These are phyloP conservation scores for Acanthamoeba castellanii DNA, from an alignment of 208 protist species.

Conservation along the genomic window DNA sequence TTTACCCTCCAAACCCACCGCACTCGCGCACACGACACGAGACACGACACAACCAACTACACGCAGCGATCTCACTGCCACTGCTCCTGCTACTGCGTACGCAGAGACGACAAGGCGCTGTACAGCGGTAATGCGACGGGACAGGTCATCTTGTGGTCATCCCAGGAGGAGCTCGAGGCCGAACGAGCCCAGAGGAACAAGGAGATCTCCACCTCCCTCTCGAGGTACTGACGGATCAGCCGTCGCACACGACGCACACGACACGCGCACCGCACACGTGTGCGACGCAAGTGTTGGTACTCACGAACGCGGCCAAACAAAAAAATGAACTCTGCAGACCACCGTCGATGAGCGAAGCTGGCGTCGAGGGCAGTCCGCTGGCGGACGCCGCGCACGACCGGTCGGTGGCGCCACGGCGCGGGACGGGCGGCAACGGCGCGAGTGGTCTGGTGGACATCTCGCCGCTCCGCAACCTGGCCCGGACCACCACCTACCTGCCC, in stretches of 20 bases:
- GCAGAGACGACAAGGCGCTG: slow-evolving; percentile 52
- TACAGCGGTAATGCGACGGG: slow-evolving; percentile 66
- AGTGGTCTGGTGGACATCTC: neutral
- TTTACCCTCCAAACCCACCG: neutral
- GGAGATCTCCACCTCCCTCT: slow-evolving; percentile 25
- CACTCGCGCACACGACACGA: too few relatives aligned
- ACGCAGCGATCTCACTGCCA: neutral
- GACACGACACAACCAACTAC: too few relatives aligned
- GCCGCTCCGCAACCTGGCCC: slow-evolving; percentile 43
- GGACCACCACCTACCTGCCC: slow-evolving; percentile 28
- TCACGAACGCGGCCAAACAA: neutral
- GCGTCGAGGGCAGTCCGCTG: neutral
- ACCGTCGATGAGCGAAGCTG: neutral
- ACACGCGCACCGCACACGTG: neutral
- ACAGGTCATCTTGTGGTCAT: slow-evolving; percentile 42
- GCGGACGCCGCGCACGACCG: neutral
- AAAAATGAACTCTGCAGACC: neutral
- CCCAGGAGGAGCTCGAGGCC: slow-evolving; percentile 46
- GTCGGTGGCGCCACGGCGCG: neutral
- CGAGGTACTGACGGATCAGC: neutral
- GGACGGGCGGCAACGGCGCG: neutral
- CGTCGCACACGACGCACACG: neutral
- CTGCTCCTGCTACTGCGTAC: neutral
- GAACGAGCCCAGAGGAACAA: slow-evolving; percentile 32
- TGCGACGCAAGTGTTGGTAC: neutral